phyloP scores from a whole-genome alignment of 1,284 basidiomycete genomes.

The Boletellus sp. region DNA sequence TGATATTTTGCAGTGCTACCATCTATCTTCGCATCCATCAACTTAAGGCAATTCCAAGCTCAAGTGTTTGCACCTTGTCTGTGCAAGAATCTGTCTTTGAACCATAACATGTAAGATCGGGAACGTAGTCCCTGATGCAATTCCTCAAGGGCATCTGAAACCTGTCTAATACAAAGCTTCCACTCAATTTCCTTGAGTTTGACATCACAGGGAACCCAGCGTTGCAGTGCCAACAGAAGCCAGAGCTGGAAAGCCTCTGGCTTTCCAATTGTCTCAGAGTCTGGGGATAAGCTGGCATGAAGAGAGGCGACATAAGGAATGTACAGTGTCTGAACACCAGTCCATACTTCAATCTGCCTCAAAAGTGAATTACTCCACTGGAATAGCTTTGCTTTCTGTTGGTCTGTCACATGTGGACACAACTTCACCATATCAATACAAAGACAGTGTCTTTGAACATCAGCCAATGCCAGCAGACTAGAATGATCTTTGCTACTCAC shows the following conservation, averaged over 20 bases:
- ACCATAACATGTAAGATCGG: slow-evolving; percentile 1
- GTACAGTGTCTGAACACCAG: slow-evolving; percentile 8
- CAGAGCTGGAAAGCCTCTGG: neutral
- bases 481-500: neutral
- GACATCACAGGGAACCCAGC: neutral
- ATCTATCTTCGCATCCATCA: too few relatives aligned
- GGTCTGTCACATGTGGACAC: slow-evolving; percentile 1
- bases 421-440: neutral
- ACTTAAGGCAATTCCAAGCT: neutral
- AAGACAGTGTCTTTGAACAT: slow-evolving; percentile 10
- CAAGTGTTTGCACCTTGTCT: slow-evolving; percentile 3
- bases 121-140: slow-evolving; percentile 2
- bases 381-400: slow-evolving; percentile 1
- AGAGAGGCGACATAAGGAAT: too few relatives aligned
- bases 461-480: neutral
- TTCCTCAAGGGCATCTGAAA: slow-evolving; percentile 5
- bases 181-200: slow-evolving; percentile 1
- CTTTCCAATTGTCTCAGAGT: neutral
- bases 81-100: slow-evolving; percentile 3
- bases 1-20: neutral
- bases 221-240: too few relatives aligned
- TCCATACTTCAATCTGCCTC: neutral
- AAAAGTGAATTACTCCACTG: neutral
- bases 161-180: slow-evolving; percentile 5
- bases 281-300: too few relatives aligned